Evolutionary conservation across 352 stramenopile genomes (phyloP), one percentile per base, ranked within the genome.

Genomic region (Pythium diclinum): DNA sequence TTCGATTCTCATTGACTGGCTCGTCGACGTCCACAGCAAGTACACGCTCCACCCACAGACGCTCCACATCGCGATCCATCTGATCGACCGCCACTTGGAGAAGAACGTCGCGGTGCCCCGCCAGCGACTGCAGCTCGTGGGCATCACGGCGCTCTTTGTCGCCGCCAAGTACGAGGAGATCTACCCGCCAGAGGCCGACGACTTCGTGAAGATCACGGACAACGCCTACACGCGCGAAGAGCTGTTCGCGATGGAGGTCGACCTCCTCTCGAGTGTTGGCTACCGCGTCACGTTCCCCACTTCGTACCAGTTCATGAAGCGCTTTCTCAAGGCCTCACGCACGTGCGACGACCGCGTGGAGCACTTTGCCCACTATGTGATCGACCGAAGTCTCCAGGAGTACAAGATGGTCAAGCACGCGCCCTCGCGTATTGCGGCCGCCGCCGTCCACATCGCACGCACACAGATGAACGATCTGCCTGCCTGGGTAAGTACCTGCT

Each of bases 1-100:
- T 48, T 91, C 97, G 19, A 99, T 99, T 59, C 87, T 99, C 38
- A 91, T 99, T 42, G 97, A 99, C 81, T 99, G 98, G 98, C 88
- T 99, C 34, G 93, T 99, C 7, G 87, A 95, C 44, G 87, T 96
- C 1, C 85, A 94, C 66, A 82, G 76, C 74, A 94, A 95, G 74
- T 96, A 94, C 65, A 75, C 82, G 25, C 32, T 96, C 48, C 64
- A 88, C 19, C 75, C 82, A 1, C 84, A 95, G 69, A 95, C 87
- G 17, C 69, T 96, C 23, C 86, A 95, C 67, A 88, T 96, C 61
- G 85, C 86, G n/a, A 74, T 93, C 51, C 79, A 89, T 34, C 69
- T 95, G 33, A 86, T 96, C 49, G 88, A 96, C 46, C 78, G 74
- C 48, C 90, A 90, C 69, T 73, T 96, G 42, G 83, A 89, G 32